phyloP scores from a whole-genome alignment of 2,329 filamentous ascomycete genomes.

The Aspergillus carbonarius region DNA sequence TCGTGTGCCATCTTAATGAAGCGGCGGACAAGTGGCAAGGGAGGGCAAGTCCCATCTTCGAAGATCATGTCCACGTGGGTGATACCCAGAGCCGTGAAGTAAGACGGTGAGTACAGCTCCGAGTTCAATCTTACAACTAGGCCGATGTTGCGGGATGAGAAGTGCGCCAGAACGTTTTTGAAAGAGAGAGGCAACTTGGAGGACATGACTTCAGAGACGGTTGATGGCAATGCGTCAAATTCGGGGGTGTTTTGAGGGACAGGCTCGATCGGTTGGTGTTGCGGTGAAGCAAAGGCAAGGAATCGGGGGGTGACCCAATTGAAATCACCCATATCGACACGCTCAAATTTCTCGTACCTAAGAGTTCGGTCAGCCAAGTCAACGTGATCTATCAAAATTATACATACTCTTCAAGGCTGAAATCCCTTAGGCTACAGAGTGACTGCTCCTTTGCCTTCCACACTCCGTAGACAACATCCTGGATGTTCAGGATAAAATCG shows the following conservation, averaged over 20 bases:
- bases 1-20: conserved; percentile 95
- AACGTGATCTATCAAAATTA: not conserved
- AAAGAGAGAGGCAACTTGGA: conserved; percentile 78
- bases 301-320: conserved; percentile 98
- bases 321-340: conserved; percentile 98
- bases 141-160: conserved; percentile 82
- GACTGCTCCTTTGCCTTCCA: conserved; percentile 98
- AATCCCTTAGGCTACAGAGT: conserved; percentile 86
- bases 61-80: conserved; percentile 99
- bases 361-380: conserved; percentile 13
- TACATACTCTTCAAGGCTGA: conserved; percentile 81
- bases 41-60: conserved; percentile 94
- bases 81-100: conserved; percentile 93
- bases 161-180: conserved; percentile 93
- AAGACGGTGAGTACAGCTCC: conserved; percentile 92
- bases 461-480: conserved; percentile 96
- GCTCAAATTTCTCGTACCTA: conserved; percentile 87
- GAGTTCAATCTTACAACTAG: conserved; percentile 95
- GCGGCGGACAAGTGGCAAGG: conserved; percentile 81
- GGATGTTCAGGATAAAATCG: conserved; percentile 91
- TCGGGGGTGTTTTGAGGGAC: conserved; percentile 71
- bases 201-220: conserved; percentile 68
- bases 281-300: conserved; percentile 92
- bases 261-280: conserved; percentile 72
- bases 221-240: conserved; percentile 73